Conservation (phyloP, 495 filamentous ascomycete genomes). For the Penicillium coprophilum region DNA sequence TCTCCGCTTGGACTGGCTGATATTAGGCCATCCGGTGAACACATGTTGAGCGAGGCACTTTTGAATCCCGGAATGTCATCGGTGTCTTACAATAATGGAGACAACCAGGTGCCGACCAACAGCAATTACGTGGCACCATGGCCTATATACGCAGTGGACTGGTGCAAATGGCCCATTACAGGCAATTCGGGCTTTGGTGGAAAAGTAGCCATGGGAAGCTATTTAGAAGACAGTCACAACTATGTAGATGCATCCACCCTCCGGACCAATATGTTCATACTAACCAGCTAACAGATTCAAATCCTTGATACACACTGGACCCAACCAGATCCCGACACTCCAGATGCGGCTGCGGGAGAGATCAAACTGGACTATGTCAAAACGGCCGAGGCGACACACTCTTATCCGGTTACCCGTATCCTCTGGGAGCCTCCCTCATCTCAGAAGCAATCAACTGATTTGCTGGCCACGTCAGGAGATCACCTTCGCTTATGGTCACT, state of each 20-base stretch:
- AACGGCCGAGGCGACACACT: slow-evolving; percentile 96
- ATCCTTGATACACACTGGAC: slow-evolving; percentile 84
- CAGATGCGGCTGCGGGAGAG: slow-evolving; percentile 63
- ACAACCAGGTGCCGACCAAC: slow-evolving; percentile 57
- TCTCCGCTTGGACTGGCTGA: slow-evolving; percentile 89
- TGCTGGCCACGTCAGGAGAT: slow-evolving; percentile 94
- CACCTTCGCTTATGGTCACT: slow-evolving; percentile 95
- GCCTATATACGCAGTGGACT: slow-evolving; percentile 95
- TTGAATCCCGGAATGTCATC: slow-evolving; percentile 34
- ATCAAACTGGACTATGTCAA: slow-evolving; percentile 87
- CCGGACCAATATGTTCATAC: slow-evolving; percentile 4
- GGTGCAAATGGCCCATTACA: slow-evolving; percentile 97
- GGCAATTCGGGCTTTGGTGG: slow-evolving; percentile 67
- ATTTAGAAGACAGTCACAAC: slow-evolving; percentile 96
- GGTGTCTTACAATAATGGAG: slow-evolving; percentile 40
- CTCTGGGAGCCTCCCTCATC: slow-evolving; percentile 98
- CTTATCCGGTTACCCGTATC: slow-evolving; percentile 94
- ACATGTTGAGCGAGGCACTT: slow-evolving; percentile 65
- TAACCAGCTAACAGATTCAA: slow-evolving; percentile 71
- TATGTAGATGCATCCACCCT: slow-evolving; percentile 59
- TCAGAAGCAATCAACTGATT: slow-evolving; percentile 93
- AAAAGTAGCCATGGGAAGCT: slow-evolving; percentile 93
- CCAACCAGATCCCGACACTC: slow-evolving; percentile 63
- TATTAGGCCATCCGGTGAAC: slow-evolving; percentile 78
- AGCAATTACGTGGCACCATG: slow-evolving; percentile 94